Evolutionary conservation across 2,329 filamentous ascomycete species (phyloP).

Genomic region (Colletotrichum sp.): DNA sequence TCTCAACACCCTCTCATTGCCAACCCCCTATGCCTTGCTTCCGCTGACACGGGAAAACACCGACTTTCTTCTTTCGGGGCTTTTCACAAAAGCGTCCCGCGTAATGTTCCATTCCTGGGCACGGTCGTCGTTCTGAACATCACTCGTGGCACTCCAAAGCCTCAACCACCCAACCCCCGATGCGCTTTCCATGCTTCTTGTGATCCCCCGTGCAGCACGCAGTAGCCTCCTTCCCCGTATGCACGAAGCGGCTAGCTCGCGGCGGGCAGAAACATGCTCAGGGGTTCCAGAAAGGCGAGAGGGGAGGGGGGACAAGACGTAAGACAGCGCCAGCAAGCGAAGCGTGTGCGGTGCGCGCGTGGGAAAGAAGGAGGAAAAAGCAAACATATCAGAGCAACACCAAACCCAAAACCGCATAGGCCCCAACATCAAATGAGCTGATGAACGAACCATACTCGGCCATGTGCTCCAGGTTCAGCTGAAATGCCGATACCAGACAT

Average conservation of each 20-base stretch:
- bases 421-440: background rate
- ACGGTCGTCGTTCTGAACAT: background rate
- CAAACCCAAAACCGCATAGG: background rate
- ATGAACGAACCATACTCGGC: conserved; percentile 8
- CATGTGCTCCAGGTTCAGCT: background rate
- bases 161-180: background rate
- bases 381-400: background rate
- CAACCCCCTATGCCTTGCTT: background rate
- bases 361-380: background rate
- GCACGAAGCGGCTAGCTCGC: background rate
- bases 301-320: background rate
- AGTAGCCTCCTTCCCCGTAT: background rate
- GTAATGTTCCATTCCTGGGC: background rate
- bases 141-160: background rate
- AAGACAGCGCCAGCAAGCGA: background rate
- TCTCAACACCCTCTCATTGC: background rate
- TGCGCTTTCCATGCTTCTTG: background rate
- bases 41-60: background rate
- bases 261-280: background rate
- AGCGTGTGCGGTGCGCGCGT: background rate
- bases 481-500: background rate
- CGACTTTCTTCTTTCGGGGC: background rate
- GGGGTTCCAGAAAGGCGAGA: background rate
- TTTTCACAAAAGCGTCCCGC: background rate
- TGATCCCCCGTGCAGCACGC: background rate